Conservation (phyloP, 176 grass and related monocot species). For the Hordeum marinum region DNA sequence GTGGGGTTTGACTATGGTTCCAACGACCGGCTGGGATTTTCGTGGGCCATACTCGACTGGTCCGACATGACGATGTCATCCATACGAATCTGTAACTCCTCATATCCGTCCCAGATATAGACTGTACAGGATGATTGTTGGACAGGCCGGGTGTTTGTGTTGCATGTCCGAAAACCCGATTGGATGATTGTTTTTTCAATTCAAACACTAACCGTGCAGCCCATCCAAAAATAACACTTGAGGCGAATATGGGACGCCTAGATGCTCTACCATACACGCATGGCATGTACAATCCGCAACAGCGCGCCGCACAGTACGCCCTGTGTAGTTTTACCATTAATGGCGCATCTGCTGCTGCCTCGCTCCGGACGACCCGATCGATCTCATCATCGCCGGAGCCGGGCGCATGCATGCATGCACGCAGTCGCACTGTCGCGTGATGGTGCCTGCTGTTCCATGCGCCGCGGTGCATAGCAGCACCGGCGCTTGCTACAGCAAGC, state of each 20-base stretch:
- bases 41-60: too few relatives aligned
- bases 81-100: rapidly evolving
- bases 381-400: constrained; percentile 1
- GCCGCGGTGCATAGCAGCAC: neutral
- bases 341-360: neutral
- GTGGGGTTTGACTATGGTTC: too few relatives aligned
- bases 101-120: too few relatives aligned
- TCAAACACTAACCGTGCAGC: too few relatives aligned
- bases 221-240: too few relatives aligned
- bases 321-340: neutral
- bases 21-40: too few relatives aligned
- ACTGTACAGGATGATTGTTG: rapidly evolving
- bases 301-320: neutral
- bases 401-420: neutral
- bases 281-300: neutral
- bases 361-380: neutral
- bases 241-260: too few relatives aligned
- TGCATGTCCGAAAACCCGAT: too few relatives aligned
- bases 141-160: too few relatives aligned
- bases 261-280: neutral
- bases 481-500: constrained; percentile 6
- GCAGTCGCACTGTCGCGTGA: neutral
- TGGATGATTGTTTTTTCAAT: too few relatives aligned
- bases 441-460: constrained; percentile 21
- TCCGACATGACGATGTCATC: too few relatives aligned